Base-by-base conservation (phyloP, 129 eudicot species). In the Deinandra increscens region DNA sequence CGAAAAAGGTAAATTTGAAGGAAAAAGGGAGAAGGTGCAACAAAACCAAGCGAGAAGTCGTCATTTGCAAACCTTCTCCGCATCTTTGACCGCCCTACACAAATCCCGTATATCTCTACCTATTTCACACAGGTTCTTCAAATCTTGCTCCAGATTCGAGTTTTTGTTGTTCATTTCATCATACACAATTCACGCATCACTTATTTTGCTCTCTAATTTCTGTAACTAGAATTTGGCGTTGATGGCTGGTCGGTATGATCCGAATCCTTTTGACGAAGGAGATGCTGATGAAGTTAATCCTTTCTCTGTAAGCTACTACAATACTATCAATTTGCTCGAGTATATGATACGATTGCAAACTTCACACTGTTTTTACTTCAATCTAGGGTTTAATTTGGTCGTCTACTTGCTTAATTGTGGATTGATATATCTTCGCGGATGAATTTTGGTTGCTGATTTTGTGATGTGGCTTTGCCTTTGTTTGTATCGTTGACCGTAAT, bases 171-270 rank as follows among this genome's bases (percentile, higher is more conserved):
- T 60, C 48, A 12, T 36, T 38, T 48, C 46, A 26, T 50, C 42
- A 31, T 51, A 29, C 23, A 3, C 29, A 49, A 17, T 33, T 61
- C 44, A 48, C 70, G 26, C 15, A 60, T 69, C 55, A 60, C 48
- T 48, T 69, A 55, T 31, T 62, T 41, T 45, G 19, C 19, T 53
- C 10, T 53, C 2, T 48, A 69, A 38, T 61, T 50, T 51, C 22
- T 12, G 3, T 69, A 61, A 50, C 56, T 54, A 53, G 71, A 74
- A 48, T 1, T 64, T 31, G 39, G 65, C 15, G 65, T 23, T 38
- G 36, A 62, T 77, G 81, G 81, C 76, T 69, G 71, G 81, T 19
- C 81, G 81, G 20, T 77, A 37, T 50, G 81, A 77, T 77, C 81
- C 81, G 7, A 77, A 69, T 77, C 81, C 81, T 17, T 77, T 77